phyloP scores from a whole-genome alignment of 75 land plant genomes.

The Sequoia sempervirens region DNA sequence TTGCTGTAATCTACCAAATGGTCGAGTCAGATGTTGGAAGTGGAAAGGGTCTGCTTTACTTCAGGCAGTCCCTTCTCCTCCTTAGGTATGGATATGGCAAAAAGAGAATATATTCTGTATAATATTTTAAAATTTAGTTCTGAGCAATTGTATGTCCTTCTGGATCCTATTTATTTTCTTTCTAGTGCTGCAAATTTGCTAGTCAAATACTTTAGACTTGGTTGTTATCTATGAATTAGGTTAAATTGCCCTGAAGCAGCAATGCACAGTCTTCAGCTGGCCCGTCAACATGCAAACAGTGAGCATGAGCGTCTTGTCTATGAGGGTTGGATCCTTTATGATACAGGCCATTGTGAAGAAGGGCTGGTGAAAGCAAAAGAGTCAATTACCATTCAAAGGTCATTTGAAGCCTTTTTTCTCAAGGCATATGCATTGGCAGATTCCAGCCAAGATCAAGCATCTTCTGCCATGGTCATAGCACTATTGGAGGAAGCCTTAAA shows the following conservation, averaged over 20 bases:
- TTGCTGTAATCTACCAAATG: conserved; percentile 97
- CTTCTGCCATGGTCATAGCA: conserved; percentile 63
- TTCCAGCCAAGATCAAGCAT: conserved; percentile 74
- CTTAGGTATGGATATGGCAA: conserved; percentile 46
- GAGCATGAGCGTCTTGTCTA: conserved; percentile 88
- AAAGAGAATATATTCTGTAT: neutral
- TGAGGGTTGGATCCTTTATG: conserved; percentile 98
- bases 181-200: conserved; percentile 5
- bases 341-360: conserved; percentile 93
- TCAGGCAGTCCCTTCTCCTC: conserved; percentile 94
- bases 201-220: neutral
- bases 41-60: conserved; percentile 82
- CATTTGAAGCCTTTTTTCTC: conserved; percentile 94
- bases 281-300: conserved; percentile 77
- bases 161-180: neutral
- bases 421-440: conserved; percentile 99
- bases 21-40: conserved; percentile 75
- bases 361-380: conserved; percentile 88
- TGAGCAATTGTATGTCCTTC: neutral
- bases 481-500: conserved; percentile 92
- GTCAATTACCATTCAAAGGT: conserved; percentile 74
- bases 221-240: conserved; percentile 34
- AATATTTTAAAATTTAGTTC: neutral
- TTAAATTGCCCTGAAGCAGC: conserved; percentile 95
- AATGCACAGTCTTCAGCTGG: conserved; percentile 86